phyloP scores from a whole-genome alignment of 176 grass and related monocot species.

The Bothriochloa decipiens region DNA sequence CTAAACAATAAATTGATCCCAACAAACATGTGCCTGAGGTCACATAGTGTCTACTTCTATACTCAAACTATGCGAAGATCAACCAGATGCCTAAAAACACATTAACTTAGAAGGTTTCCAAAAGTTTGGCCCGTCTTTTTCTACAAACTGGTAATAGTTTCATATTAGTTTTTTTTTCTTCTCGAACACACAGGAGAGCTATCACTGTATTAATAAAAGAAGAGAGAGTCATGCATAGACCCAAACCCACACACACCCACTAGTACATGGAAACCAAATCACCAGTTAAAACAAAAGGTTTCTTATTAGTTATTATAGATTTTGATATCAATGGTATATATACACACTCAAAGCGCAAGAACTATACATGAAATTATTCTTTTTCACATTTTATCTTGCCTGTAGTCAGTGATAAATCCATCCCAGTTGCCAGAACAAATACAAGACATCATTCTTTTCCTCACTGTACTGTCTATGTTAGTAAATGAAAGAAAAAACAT shows the following conservation, averaged over 20 bases:
- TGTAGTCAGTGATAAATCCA: slow-evolving; percentile 9
- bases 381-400: slow-evolving; percentile 8
- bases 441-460: neutral
- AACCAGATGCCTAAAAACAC: slow-evolving; percentile 31
- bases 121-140: slow-evolving; percentile 28
- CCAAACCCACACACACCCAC: no score
- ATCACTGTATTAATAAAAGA: no score
- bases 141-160: slow-evolving; percentile 17
- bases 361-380: slow-evolving; percentile 12
- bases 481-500: slow-evolving; percentile 15
- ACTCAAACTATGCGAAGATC: slow-evolving; percentile 11
- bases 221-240: no score
- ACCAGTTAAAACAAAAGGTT: neutral
- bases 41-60: neutral
- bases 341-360: slow-evolving; percentile 7
- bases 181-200: no score
- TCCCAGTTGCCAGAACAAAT: slow-evolving; percentile 2
- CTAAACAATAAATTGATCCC: neutral
- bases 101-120: slow-evolving; percentile 30
- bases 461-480: slow-evolving; percentile 26
- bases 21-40: slow-evolving; percentile 26
- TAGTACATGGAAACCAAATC: no score
- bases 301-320: slow-evolving; percentile 14
- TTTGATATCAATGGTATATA: slow-evolving; percentile 23
- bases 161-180: neutral